Conservation (phyloP, 2,329 filamentous ascomycete genomes). For the Penicillium expansum region DNA sequence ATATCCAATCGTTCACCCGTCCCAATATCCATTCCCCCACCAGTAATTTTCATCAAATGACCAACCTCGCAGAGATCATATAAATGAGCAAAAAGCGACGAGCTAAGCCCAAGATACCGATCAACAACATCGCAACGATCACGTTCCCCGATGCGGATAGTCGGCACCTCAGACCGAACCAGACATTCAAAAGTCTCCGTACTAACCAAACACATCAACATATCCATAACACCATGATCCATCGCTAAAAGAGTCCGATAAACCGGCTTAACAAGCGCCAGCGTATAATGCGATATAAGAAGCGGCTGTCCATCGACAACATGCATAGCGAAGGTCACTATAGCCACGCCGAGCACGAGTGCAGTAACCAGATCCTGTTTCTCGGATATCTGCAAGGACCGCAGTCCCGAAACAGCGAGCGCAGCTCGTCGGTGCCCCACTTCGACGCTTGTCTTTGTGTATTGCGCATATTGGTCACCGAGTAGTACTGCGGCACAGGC, state of each 20-base stretch:
- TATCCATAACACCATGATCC: constrained; percentile 10
- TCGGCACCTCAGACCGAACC: constrained; percentile 9
- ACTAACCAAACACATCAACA: constrained; percentile 17
- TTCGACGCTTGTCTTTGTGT: constrained; percentile 1
- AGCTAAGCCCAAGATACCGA: constrained; percentile 16
- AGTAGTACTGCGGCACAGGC: constrained; percentile 18
- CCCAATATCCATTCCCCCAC: neutral
- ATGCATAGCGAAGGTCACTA: constrained; percentile 22
- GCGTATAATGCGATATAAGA: constrained; percentile 15
- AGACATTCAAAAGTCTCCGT: constrained; percentile 20
- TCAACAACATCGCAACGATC: constrained; percentile 6
- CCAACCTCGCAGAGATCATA: constrained; percentile 14
- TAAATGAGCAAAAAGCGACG: constrained; percentile 8
- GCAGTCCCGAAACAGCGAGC: constrained; percentile 14
- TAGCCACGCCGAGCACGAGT: constrained; percentile 12
- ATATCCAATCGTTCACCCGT: neutral
- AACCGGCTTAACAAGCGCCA: constrained; percentile 13
- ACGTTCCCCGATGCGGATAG: constrained; percentile 7
- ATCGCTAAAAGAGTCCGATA: neutral
- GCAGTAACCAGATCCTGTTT: constrained; percentile 12
- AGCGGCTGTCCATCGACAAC: constrained; percentile 14
- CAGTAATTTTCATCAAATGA: neutral
- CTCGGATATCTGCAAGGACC: constrained; percentile 7
- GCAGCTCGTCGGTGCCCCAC: constrained; percentile 16
- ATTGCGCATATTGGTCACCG: constrained; percentile 9